These are phyloP conservation scores for Aureobasidium uvarum DNA, from an alignment of 2,329 filamentous ascomycete genomes.

Conservation along the genomic window DNA sequence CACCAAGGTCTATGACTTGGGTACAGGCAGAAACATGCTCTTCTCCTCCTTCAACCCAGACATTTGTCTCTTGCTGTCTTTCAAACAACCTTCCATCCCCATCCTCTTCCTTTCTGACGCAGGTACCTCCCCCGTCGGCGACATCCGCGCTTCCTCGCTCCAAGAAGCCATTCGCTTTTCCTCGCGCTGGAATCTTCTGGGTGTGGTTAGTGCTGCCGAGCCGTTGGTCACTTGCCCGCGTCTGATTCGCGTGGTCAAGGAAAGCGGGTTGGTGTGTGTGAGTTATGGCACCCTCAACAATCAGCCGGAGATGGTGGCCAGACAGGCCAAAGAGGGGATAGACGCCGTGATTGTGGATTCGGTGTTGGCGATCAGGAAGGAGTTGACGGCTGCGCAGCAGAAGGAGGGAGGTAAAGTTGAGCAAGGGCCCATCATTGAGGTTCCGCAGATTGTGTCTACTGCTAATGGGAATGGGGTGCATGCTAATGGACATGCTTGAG, in stretches of 20 bases:
- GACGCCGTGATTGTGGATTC: slow-evolving; percentile 97
- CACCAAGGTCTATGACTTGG: slow-evolving; percentile 82
- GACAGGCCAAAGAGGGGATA: slow-evolving; percentile 92
- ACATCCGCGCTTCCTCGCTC: slow-evolving; percentile 84
- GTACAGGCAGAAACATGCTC: slow-evolving; percentile 81
- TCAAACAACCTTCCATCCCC: slow-evolving; percentile 96
- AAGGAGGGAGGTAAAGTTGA: neutral
- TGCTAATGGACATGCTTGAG: slow-evolving; percentile 7
- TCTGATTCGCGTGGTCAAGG: slow-evolving; percentile 88
- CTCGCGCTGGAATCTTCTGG: slow-evolving; percentile 88
- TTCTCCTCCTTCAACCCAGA: slow-evolving; percentile 98
- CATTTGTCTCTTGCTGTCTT: slow-evolving; percentile 87
- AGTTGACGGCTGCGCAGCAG: slow-evolving; percentile 59
- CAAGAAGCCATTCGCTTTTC: slow-evolving; percentile 97
- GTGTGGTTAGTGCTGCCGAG: slow-evolving; percentile 84
- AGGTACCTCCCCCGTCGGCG: slow-evolving; percentile 74
- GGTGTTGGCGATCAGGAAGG: slow-evolving; percentile 88
- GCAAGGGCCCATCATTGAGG: slow-evolving; percentile 1
- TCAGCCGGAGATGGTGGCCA: slow-evolving; percentile 77
- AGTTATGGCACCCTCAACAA: slow-evolving; percentile 94
- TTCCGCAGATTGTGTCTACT: neutral
- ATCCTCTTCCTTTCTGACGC: slow-evolving; percentile 93
- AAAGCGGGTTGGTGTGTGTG: slow-evolving; percentile 88
- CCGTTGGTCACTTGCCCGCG: slow-evolving; percentile 86
- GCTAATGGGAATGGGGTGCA: neutral